Conservation (phyloP, 1,284 basidiomycete genomes). For the Calocybe gambosa region DNA sequence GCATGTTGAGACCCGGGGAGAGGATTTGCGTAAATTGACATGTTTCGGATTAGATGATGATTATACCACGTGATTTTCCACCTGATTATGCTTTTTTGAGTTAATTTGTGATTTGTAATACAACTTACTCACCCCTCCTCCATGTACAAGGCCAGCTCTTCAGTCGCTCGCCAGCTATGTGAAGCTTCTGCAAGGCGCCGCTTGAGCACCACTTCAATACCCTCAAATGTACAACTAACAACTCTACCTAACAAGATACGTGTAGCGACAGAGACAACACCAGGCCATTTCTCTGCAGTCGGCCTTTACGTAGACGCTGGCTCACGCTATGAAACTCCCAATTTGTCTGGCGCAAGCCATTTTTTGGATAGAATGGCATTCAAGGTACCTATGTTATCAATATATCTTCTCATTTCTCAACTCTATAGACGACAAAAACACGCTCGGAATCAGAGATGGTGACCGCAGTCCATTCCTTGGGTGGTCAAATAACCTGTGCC, state of each 20-base stretch:
- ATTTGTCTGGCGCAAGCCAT: constrained; percentile 82
- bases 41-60: not conserved
- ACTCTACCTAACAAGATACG: constrained; percentile 89
- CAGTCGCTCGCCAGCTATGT: not conserved
- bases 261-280: constrained; percentile 87
- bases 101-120: constrained; percentile 1
- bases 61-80: constrained; percentile 7
- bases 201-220: constrained; percentile 10
- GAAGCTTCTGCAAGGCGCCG: constrained; percentile 10
- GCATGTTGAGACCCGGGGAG: constrained; percentile 10
- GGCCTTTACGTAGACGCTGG: constrained; percentile 95
- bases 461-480: constrained; percentile 76
- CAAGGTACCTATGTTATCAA: constrained; percentile 57
- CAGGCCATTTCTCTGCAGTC: constrained; percentile 92
- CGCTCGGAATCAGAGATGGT: constrained; percentile 76
- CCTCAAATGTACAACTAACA: constrained; percentile 51
- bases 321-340: constrained; percentile 80
- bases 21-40: not conserved
- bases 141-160: constrained; percentile 20
- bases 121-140: constrained; percentile 2
- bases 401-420: not conserved
- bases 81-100: not conserved
- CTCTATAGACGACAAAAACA: constrained; percentile 47
- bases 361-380: constrained; percentile 94
- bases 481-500: constrained; percentile 90